Percentiles rank a stretch among this genome's conserved stretches.
phyloP scores from a whole-genome alignment of 202 grass and related monocot species.

The Schoenoplectus triqueter region DNA sequence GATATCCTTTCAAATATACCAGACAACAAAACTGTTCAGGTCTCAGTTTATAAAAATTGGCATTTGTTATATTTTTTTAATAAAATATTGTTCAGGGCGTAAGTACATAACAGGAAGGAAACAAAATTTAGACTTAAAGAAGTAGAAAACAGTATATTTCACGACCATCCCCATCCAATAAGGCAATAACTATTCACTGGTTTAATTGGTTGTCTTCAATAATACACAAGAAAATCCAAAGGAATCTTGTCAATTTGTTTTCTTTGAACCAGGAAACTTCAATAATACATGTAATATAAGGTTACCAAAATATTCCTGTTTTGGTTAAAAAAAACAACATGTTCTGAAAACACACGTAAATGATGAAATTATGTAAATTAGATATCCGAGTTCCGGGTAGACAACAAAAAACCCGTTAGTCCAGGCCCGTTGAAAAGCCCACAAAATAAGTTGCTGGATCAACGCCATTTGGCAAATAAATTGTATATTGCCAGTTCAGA shows the following conservation, averaged over 20 bases:
- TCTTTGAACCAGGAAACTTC: conserved; percentile 3
- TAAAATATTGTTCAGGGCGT: neutral
- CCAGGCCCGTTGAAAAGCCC: neutral
- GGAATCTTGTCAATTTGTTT: conserved; percentile 24
- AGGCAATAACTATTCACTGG: neutral
- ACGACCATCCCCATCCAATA: neutral
- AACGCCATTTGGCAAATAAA: neutral
- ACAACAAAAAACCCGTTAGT: neutral
- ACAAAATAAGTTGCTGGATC: neutral
- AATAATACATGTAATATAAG: neutral
- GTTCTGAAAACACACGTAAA: neutral
- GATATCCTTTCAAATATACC: neutral
- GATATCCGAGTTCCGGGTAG: neutral
- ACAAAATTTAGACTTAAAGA: conserved; percentile 7
- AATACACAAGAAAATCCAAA: conserved; percentile 38
- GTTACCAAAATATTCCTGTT: neutral
- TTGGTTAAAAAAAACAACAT: neutral
- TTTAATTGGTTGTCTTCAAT: conserved; percentile 19
- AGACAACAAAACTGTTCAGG: neutral
- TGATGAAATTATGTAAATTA: neutral
- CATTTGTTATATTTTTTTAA: neutral
- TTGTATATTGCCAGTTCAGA: too few species aligned
- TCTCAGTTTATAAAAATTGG: neutral
- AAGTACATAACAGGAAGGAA: neutral
- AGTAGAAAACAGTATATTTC: neutral